Percentiles rank a stretch among this genome's conserved stretches.
Evolutionary conservation across 257 asterid genomes (phyloP).

Genomic region (Catharanthus roseus): DNA sequence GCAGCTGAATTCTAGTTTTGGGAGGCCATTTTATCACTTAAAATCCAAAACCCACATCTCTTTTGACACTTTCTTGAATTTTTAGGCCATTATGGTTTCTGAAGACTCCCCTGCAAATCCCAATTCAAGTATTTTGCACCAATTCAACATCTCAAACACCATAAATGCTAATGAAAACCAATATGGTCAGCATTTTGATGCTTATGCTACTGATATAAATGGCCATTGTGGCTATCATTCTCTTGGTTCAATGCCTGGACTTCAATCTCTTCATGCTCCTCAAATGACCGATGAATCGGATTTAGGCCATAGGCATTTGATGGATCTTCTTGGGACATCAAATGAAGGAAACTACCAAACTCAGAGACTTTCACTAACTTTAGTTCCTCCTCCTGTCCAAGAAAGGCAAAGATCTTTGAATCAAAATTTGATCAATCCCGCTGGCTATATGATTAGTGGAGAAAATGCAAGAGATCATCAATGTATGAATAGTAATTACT

Average conservation of each 20-base stretch:
- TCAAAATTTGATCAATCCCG: constrained; percentile 27
- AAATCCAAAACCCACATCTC: neutral
- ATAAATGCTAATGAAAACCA: constrained; percentile 35
- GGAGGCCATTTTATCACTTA: neutral
- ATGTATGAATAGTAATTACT: constrained; percentile 15
- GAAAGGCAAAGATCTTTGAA: constrained; percentile 27
- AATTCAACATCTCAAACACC: constrained; percentile 46
- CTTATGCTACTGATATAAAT: constrained; percentile 30
- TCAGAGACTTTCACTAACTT: constrained; percentile 70
- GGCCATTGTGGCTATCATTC: constrained; percentile 26
- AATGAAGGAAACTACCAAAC: constrained; percentile 32
- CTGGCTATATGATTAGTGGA: constrained; percentile 23
- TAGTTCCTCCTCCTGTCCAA: constrained; percentile 38
- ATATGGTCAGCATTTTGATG: constrained; percentile 32
- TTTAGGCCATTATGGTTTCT: no score
- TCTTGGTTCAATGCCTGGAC: constrained; percentile 26
- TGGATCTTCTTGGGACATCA: constrained; percentile 65
- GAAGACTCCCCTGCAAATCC: constrained; percentile 53
- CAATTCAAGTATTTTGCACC: constrained; percentile 51
- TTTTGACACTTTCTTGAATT: no score
- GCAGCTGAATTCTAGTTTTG: no score
- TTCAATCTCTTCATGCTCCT: constrained; percentile 33
- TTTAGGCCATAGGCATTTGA: constrained; percentile 42
- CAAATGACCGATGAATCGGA: constrained; percentile 30
- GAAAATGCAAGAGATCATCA: constrained; percentile 21